Conservation (phyloP, 495 filamentous ascomycete species). For the Xylaria curta region DNA sequence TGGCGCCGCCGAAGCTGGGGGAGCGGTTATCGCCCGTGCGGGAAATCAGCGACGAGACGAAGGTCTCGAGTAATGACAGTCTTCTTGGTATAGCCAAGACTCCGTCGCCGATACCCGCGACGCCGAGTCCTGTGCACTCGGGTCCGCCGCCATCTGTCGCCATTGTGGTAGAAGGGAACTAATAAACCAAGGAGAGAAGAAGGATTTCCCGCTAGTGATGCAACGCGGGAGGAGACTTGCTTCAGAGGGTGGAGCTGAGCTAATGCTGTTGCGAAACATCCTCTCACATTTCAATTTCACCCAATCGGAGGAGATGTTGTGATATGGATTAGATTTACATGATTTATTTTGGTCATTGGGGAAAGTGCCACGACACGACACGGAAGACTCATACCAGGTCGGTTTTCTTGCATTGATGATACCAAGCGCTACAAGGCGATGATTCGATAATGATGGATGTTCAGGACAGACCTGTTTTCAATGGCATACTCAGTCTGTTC, state of each 20-base stretch:
- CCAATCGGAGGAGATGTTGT: not conserved
- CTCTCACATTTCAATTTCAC: not conserved
- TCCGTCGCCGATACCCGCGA: conserved; percentile 25
- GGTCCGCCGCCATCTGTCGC: not conserved
- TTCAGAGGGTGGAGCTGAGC: not conserved
- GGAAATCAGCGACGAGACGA: conserved; percentile 35
- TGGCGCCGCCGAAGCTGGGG: conserved; percentile 26
- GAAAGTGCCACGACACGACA: not conserved
- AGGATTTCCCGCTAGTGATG: not conserved
- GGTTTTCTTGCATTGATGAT: conserved; percentile 16
- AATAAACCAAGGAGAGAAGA: not conserved
- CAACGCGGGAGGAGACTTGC: not conserved
- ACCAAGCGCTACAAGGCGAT: not conserved
- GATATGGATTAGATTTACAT: not conserved
- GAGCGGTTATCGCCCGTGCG: conserved; percentile 27
- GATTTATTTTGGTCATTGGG: not conserved
- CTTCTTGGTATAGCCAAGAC: conserved; percentile 18
- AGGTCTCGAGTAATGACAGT: conserved; percentile 32
- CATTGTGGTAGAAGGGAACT: not conserved
- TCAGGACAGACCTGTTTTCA: not conserved
- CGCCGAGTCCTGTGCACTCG: conserved; percentile 28
- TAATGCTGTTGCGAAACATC: not conserved
- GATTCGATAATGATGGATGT: not conserved
- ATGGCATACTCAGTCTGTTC: not conserved
- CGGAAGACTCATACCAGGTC: not conserved